Conservation (phyloP, 2,329 filamentous ascomycete genomes). For the Scedosporium aurantiacum region DNA sequence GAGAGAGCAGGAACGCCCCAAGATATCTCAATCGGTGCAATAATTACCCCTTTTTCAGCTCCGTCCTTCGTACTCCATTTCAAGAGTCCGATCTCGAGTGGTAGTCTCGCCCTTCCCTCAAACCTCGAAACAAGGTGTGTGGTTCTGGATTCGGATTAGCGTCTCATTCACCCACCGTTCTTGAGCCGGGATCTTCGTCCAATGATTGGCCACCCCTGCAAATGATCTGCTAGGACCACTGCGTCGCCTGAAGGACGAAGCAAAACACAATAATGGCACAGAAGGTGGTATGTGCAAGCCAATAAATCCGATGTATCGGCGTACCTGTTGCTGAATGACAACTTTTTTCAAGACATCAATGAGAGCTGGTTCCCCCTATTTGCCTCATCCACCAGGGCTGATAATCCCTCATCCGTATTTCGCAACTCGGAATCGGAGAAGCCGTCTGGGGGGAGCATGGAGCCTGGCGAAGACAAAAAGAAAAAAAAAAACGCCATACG, state of each 20-base stretch:
- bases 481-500: neutral
- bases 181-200: neutral
- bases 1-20: no score
- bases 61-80: neutral
- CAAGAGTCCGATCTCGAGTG: neutral
- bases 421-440: neutral
- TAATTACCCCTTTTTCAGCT: neutral
- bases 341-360: neutral
- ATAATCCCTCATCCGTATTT: neutral
- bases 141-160: neutral
- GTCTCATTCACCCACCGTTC: neutral
- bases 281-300: neutral
- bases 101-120: neutral
- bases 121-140: neutral
- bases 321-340: neutral
- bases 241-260: neutral
- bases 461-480: neutral
- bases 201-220: neutral
- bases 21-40: no score
- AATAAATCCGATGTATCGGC: neutral
- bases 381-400: neutral
- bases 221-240: slow-evolving; percentile 1
- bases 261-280: neutral
- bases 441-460: neutral
- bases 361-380: neutral